A percentile compares a stretch with the other conserved stretches of the same genome.
Conservation (phyloP, 768 basidiomycete genomes). For the Peribolospora baueri region DNA sequence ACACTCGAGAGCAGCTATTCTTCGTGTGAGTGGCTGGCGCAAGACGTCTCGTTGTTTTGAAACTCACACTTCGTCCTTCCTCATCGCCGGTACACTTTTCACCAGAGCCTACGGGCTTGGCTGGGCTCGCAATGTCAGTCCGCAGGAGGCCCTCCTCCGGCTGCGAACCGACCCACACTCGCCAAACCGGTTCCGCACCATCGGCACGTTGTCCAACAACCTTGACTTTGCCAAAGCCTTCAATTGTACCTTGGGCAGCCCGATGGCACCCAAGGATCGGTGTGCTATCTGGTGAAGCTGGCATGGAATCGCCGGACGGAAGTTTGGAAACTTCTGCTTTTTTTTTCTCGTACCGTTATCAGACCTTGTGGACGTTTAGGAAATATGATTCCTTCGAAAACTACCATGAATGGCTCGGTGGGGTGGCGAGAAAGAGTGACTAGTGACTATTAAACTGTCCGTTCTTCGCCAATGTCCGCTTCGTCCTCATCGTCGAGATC, state of each 20-base stretch:
- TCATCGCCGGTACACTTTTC: too few species aligned
- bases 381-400: too few species aligned
- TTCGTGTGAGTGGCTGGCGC: constrained; percentile 4
- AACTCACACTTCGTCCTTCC: background rate
- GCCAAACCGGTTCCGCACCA: background rate
- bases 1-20: constrained; percentile 14
- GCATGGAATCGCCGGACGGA: too few species aligned
- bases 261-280: constrained; percentile 8
- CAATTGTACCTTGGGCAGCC: constrained; percentile 5
- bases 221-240: constrained; percentile 11
- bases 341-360: too few species aligned
- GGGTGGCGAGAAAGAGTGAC: too few species aligned
- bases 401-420: too few species aligned
- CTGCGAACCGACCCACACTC: constrained; percentile 10
- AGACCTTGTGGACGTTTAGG: too few species aligned
- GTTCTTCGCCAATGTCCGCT: too few species aligned
- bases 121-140: constrained; percentile 11
- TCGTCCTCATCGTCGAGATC: too few species aligned
- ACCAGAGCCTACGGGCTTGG: constrained; percentile 9
- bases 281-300: too few species aligned
- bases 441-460: too few species aligned
- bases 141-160: constrained; percentile 5
- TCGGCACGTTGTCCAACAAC: constrained; percentile 12
- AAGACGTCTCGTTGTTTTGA: background rate
- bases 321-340: too few species aligned